Conservation (phyloP, 441 rosid species). For the Kokia cookei region DNA sequence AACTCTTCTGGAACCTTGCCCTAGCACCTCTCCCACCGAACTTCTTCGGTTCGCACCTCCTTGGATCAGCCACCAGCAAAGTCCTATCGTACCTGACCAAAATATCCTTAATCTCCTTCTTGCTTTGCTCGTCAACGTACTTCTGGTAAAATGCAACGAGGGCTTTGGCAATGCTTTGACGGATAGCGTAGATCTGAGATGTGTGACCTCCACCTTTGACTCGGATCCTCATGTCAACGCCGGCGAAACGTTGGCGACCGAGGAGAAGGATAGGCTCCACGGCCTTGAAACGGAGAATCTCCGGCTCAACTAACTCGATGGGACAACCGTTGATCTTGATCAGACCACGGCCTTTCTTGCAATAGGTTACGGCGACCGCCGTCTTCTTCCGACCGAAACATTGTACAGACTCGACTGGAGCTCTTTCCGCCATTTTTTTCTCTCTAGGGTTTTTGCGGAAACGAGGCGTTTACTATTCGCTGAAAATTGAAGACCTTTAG, state of each 20-base stretch:
- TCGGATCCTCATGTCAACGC: conserved; percentile 60
- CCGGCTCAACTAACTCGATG: conserved; percentile 61
- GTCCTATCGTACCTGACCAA: conserved; percentile 63
- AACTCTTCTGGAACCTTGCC: conserved; percentile 76
- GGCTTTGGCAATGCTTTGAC: conserved; percentile 77
- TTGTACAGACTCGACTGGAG: conserved; percentile 40
- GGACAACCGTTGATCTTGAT: conserved; percentile 76
- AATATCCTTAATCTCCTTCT: conserved; percentile 76
- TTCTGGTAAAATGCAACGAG: conserved; percentile 69
- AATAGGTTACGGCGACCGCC: conserved; percentile 67
- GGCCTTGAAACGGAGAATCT: conserved; percentile 68
- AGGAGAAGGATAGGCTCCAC: conserved; percentile 60
- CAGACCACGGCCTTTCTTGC: conserved; percentile 57
- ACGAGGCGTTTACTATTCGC: background rate
- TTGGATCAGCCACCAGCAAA: conserved; percentile 62
- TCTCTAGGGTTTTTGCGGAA: too few species aligned
- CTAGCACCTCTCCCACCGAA: conserved; percentile 78
- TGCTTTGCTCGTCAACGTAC: conserved; percentile 67
- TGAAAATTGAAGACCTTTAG: background rate
- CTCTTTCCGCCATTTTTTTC: conserved; percentile 6
- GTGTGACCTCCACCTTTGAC: conserved; percentile 63
- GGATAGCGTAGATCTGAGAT: conserved; percentile 71
- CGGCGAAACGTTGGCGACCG: conserved; percentile 51
- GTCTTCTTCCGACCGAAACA: conserved; percentile 78
- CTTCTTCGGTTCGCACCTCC: conserved; percentile 82